These are phyloP conservation scores for Priceomyces melissophilus DNA, from an alignment of 805 yeast genomes.

Conservation along the genomic window DNA sequence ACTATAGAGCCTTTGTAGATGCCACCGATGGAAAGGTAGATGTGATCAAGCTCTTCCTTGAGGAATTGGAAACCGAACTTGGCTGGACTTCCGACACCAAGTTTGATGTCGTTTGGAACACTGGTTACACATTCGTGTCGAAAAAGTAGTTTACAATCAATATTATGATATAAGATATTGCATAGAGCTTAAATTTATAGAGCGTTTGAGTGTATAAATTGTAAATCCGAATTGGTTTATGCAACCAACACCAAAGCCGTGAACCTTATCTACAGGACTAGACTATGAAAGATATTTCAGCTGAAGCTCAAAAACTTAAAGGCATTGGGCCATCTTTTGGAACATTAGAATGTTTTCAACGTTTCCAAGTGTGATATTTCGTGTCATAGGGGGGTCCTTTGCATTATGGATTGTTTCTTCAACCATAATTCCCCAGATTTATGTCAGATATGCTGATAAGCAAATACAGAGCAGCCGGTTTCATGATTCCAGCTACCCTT, in stretches of 20 bases:
- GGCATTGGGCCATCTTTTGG: too few relatives aligned
- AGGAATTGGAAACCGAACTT: slow-evolving; percentile 35
- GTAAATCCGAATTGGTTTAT: too few relatives aligned
- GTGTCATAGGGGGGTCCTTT: slow-evolving; percentile 18
- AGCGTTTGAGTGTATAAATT: too few relatives aligned
- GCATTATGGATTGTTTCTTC: slow-evolving; percentile 36
- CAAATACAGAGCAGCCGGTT: slow-evolving; percentile 26
- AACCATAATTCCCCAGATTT: slow-evolving; percentile 37
- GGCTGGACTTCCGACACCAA: slow-evolving; percentile 45
- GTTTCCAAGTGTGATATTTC: too few relatives aligned
- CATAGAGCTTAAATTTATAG: too few relatives aligned
- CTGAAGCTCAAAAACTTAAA: too few relatives aligned
- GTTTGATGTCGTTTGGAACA: slow-evolving; percentile 46
- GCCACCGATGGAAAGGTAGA: slow-evolving; percentile 30
- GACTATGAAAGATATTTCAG: too few relatives aligned
- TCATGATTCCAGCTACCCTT: slow-evolving; percentile 25
- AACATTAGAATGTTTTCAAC: too few relatives aligned
- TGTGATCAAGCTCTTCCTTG: slow-evolving; percentile 32
- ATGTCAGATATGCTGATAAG: slow-evolving; percentile 24
- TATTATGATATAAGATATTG: too few relatives aligned
- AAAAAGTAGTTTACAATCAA: too few relatives aligned
- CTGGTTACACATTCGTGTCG: slow-evolving; percentile 49
- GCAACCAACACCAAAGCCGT: too few relatives aligned
- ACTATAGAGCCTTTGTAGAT: slow-evolving; percentile 55
- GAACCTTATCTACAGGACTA: too few relatives aligned